These are phyloP conservation scores for Trichosanthes cucumerina DNA, from an alignment of 306 rosid genomes.

Conservation along the genomic window DNA sequence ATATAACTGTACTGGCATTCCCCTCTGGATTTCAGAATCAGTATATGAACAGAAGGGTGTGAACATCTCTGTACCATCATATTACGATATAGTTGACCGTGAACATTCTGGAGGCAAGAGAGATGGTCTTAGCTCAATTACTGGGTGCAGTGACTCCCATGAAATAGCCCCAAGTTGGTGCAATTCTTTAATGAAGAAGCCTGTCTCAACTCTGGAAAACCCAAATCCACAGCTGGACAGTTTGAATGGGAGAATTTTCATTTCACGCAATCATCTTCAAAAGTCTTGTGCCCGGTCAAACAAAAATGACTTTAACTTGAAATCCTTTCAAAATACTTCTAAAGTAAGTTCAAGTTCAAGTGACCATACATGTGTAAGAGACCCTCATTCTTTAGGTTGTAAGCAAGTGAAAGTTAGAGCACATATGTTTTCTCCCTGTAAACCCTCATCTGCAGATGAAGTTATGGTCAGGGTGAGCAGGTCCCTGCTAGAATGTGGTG, in stretches of 20 bases:
- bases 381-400: constrained; percentile 30
- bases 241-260: constrained; percentile 17
- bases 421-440: constrained; percentile 63
- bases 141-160: constrained; percentile 25
- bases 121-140: constrained; percentile 58
- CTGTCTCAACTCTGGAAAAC: constrained; percentile 46
- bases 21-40: constrained; percentile 48
- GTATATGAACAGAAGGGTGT: constrained; percentile 31
- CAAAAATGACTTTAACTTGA: constrained; percentile 16
- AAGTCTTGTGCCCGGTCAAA: constrained; percentile 23
- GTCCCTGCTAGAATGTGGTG: constrained; percentile 27
- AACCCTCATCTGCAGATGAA: constrained; percentile 45
- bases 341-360: constrained; percentile 20
- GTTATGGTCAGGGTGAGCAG: constrained; percentile 57
- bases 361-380: constrained; percentile 22
- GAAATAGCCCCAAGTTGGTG: constrained; percentile 18
- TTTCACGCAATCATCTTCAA: constrained; percentile 21
- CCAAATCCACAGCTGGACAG: constrained; percentile 19
- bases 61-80: constrained; percentile 53
- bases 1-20: constrained; percentile 80
- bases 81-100: constrained; percentile 34
- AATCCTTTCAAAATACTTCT: constrained; percentile 21
- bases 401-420: constrained; percentile 54
- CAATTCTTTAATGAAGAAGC: constrained; percentile 21
- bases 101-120: constrained; percentile 27